Evolutionary conservation across 176 grass and related monocot genomes (phyloP), one percentile per base, ranked within the genome.

Genomic region (Saccharum officinarum): DNA sequence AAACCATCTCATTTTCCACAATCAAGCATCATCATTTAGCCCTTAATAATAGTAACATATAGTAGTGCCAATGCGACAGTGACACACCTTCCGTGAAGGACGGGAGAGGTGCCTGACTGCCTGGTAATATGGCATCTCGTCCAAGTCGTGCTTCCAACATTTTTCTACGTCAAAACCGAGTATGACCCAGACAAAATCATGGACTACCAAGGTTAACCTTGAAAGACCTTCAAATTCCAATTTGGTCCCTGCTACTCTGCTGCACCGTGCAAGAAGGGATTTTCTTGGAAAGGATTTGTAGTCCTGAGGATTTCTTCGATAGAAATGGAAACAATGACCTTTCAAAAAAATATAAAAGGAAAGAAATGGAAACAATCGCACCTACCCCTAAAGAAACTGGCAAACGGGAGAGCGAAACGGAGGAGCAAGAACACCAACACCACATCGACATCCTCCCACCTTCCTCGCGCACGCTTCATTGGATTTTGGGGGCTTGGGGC

Each of bases 371-470:
- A 44, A 70, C 36, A 6, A 9, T 38, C 66, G 36, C 60, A 80
- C 46, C 66, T 78, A 49, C 66, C 42, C 59, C 57, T 6, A 72
- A 84, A 78, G 9, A 72, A 45, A 65, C 31, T 39, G 72, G 46
- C 52, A 67, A 18, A 18, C 73, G 65, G 23, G 70, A 28, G 42
- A 73, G 67, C 83, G 66, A 78, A 71, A 80, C 44, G n/a, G 15
- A 39, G n/a, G 15, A 39, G 79, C 77, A 47, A 67, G 79, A 69
- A 28, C 44, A 59, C 31, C 61, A 63, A 26, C 23, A 69, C 30
- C 62, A 15, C 85, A 46, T 87, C 76, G 85, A 71, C 81, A 65
- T 84, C 81, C 81, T 74, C 80, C 76, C 76, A 91, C 85, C 71
- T 76, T 87, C 71, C 85, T 84, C 81, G 80, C 83, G 34, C 34